Percentiles rank a stretch among this genome's conserved stretches.
Conservation (phyloP, 148 eudicot species). For the Diospyros kaki region DNA sequence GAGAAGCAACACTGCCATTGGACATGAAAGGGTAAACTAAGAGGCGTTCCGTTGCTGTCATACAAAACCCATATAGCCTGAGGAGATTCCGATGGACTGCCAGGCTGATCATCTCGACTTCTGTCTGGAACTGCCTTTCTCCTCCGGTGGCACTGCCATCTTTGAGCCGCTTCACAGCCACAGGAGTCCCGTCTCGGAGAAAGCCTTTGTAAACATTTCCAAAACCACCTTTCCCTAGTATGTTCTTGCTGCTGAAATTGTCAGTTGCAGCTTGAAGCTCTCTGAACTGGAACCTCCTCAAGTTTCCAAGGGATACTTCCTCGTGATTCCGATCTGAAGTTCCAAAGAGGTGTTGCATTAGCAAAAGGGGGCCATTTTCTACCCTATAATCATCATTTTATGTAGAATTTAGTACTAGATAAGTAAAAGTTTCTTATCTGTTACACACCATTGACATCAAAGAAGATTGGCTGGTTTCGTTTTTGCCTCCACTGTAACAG, state of each 20-base stretch:
- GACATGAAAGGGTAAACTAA: conserved; percentile 69
- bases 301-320: conserved; percentile 45
- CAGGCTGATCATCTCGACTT: conserved; percentile 76
- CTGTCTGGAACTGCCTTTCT: conserved; percentile 58
- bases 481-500: conserved; percentile 54
- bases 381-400: background rate
- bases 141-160: conserved; percentile 43
- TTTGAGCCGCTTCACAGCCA: conserved; percentile 58
- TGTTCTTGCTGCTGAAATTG: conserved; percentile 52
- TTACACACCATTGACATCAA: conserved; percentile 47
- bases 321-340: conserved; percentile 45
- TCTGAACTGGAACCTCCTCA: conserved; percentile 41
- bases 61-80: conserved; percentile 53
- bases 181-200: conserved; percentile 43
- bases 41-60: conserved; percentile 53
- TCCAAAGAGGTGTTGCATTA: background rate
- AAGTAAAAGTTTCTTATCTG: background rate
- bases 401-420: background rate
- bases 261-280: conserved; percentile 53
- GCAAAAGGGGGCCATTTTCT: background rate
- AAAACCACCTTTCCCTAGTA: conserved; percentile 56
- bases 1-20: conserved; percentile 70
- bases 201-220: conserved; percentile 52
- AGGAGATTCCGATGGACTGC: conserved; percentile 71
- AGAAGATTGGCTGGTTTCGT: conserved; percentile 48